Evolutionary conservation across 441 rosid genomes (phyloP).

Genomic region (Populus hybrid): DNA sequence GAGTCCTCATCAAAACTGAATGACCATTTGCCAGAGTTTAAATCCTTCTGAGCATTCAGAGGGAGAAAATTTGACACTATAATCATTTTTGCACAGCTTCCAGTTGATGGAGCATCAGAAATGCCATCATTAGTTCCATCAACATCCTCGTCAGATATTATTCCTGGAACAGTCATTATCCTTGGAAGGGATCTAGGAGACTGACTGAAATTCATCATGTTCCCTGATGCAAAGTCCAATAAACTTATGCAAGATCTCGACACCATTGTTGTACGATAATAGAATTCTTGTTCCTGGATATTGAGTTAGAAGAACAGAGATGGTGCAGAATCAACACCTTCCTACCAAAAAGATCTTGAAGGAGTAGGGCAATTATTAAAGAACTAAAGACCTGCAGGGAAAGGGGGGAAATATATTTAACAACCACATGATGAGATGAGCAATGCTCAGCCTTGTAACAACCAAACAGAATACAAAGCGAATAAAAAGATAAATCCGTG

Average conservation of each 20-base stretch:
- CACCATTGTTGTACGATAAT: conserved; percentile 34
- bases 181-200: conserved; percentile 53
- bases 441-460: not conserved
- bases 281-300: not conserved
- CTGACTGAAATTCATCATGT: conserved; percentile 47
- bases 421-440: not conserved
- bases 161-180: conserved; percentile 58
- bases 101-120: conserved; percentile 22
- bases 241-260: conserved; percentile 67
- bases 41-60: conserved; percentile 49
- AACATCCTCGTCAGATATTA: conserved; percentile 42
- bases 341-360: conserved; percentile 14
- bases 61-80: conserved; percentile 75
- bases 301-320: not conserved
- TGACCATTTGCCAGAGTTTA: conserved; percentile 47
- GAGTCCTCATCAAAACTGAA: conserved; percentile 71
- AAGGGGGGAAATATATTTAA: conserved; percentile 4
- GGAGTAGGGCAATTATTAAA: conserved; percentile 4
- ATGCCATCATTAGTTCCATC: conserved; percentile 37
- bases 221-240: conserved; percentile 63
- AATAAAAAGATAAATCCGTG: not conserved
- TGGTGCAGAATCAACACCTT: not conserved
- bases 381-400: conserved; percentile 28
- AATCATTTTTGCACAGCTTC: conserved; percentile 42
- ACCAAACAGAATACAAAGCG: not conserved